Evolutionary conservation across 805 yeast genomes (phyloP), one percentile per base, ranked within the genome.

Genomic region (Candida mattraensis): DNA sequence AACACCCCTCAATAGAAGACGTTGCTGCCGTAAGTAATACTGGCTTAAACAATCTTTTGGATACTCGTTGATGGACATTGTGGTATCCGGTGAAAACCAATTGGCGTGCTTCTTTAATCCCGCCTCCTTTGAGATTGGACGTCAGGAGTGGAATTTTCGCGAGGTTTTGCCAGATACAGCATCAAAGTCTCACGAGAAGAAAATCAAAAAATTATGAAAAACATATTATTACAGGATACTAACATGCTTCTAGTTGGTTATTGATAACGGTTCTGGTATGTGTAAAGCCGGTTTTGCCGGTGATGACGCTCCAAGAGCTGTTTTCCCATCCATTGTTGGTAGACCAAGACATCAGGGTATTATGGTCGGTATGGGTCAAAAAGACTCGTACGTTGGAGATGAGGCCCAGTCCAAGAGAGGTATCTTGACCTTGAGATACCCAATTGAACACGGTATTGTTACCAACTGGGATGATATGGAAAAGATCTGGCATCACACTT

Each of bases 281-380:
- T 93, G 99, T 83, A 93, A 93, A 72, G 99, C 99, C 91, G 99
- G 99, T 74, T 93, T 89, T 69, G 98, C 99, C 81, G 99, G 99
- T 78, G 98, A 93, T 67, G 99, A 93, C 77, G 98, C 98, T 53
- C 99, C 99, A 67, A 86, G 97, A 72, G 98, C 99, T 63, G 99
- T 93, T 58, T 93, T 93, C 91, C 99, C 99, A 66, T 93, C 98
- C 48, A 91, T 93, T 64, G 99, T 91, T 53, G 99, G 99, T 76
- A 93, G 99, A 78, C 98, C 99, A 78, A 89, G 96, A 82, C 99
- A 93, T 72, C 98, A 93, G 73, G 98, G 98, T 83, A 89, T 88
- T 79, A 89, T 89, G 97, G 98, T 91, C 60, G 99, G 99, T 72
- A 88, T 93, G 96, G 97, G 97, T 69, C 98, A 93, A 78, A 93